phyloP scores from a whole-genome alignment of 208 protist species.

The Acanthamoeba culbertsoni region DNA sequence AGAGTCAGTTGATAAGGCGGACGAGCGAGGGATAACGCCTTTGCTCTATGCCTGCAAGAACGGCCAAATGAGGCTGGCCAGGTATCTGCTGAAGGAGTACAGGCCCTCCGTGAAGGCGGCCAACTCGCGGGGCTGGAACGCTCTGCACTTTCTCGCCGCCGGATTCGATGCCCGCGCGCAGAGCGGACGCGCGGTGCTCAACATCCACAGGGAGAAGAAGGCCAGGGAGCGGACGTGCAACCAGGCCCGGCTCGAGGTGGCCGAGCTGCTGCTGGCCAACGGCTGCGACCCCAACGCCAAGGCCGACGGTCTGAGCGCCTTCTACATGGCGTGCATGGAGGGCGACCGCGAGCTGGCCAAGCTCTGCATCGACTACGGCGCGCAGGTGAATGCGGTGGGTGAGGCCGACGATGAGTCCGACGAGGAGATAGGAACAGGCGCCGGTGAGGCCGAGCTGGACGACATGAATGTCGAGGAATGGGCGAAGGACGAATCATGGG shows the following conservation, averaged over 20 bases:
- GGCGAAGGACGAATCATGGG: no score
- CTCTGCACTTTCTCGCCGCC: neutral
- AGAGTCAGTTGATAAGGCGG: neutral
- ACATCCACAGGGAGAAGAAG: neutral
- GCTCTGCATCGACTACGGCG: neutral
- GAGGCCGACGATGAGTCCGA: neutral
- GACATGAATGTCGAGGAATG: slow-evolving; percentile 6
- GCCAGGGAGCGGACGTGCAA: neutral
- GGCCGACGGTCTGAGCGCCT: neutral
- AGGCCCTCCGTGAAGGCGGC: neutral
- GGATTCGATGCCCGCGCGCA: neutral
- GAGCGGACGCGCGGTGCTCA: neutral
- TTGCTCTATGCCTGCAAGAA: slow-evolving; percentile 10
- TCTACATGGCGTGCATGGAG: neutral
- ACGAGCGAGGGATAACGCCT: neutral
- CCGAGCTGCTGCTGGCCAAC: neutral
- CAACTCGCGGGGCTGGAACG: neutral
- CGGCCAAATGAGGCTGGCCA: neutral
- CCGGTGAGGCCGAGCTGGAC: neutral
- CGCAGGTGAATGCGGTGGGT: neutral
- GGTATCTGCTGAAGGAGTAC: neutral
- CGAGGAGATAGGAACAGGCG: neutral
- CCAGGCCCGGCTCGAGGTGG: slow-evolving; percentile 2
- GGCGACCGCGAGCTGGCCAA: neutral
- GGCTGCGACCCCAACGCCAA: slow-evolving; percentile 23